A percentile compares a stretch with the other conserved stretches of the same genome.
These are phyloP conservation scores for Coniochaeta ligniaria DNA, from an alignment of 2,329 filamentous ascomycete species.

Conservation along the genomic window DNA sequence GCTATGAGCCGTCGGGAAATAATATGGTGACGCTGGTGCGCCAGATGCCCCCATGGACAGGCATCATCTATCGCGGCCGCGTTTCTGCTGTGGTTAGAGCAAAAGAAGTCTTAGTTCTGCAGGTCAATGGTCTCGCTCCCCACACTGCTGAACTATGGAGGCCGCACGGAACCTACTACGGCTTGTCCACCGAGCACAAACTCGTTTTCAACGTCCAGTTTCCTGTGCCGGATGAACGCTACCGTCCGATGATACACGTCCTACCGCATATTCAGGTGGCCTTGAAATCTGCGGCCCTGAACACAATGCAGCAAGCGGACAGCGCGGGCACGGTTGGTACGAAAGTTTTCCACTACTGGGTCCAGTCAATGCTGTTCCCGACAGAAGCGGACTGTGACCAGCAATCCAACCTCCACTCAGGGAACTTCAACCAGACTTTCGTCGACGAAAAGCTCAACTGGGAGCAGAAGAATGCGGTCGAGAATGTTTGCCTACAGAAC, in stretches of 20 bases:
- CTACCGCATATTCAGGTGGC: conserved; percentile 8
- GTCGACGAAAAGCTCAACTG: conserved; percentile 11
- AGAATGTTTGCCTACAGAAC: conserved; percentile 12
- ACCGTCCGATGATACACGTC: conserved; percentile 8
- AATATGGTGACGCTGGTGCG: neutral
- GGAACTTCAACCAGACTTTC: conserved; percentile 5
- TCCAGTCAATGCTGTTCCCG: conserved; percentile 17
- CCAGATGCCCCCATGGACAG: conserved; percentile 9
- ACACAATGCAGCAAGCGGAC: neutral
- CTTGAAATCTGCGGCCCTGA: conserved; percentile 4
- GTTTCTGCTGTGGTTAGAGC: conserved; percentile 12
- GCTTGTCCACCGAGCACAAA: conserved; percentile 13
- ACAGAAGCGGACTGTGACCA: conserved; percentile 10
- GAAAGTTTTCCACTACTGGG: conserved; percentile 8
- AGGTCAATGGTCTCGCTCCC: conserved; percentile 8
- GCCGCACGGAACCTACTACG: conserved; percentile 6
- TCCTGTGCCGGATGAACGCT: conserved; percentile 5
- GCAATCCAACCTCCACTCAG: conserved; percentile 11
- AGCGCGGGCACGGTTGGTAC: neutral
- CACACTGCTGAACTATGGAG: neutral
- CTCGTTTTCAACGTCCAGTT: conserved; percentile 15
- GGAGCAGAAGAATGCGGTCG: conserved; percentile 15
- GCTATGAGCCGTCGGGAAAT: neutral
- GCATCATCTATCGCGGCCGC: conserved; percentile 10
- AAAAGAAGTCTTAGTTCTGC: conserved; percentile 9